phyloP scores from a whole-genome alignment of 2,329 filamentous ascomycete genomes.

The Graphilbum fragrans region DNA sequence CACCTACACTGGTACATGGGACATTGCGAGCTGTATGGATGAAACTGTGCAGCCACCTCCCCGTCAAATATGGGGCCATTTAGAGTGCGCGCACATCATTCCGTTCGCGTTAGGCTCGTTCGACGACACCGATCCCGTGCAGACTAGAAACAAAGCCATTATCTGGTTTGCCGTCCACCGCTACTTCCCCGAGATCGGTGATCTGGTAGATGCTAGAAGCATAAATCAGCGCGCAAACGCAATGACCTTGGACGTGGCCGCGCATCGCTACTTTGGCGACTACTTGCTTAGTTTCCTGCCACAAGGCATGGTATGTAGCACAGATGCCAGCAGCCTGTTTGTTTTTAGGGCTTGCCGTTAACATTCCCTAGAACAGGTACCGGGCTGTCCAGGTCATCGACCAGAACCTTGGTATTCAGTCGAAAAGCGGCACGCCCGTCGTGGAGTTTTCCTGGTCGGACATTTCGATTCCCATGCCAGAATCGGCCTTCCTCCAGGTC shows the following conservation, averaged over 20 bases:
- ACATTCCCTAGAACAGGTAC: too few species aligned
- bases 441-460: too few species aligned
- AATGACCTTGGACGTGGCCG: neutral
- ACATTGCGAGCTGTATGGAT: neutral
- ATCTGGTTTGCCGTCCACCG: constrained; percentile 3
- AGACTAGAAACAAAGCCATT: constrained; percentile 1
- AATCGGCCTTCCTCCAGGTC: too few species aligned
- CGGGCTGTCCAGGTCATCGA: too few species aligned
- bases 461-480: too few species aligned
- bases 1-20: neutral
- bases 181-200: constrained; percentile 4
- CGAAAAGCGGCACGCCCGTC: too few species aligned
- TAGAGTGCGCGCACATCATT: constrained; percentile 7
- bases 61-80: neutral
- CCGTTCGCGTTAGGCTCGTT: constrained; percentile 1
- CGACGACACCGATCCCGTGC: neutral
- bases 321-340: too few species aligned
- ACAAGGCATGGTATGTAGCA: neutral
- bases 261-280: neutral
- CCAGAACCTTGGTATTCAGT: too few species aligned
- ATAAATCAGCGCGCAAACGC: constrained; percentile 4
- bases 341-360: too few species aligned
- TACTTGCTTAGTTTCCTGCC: neutral
- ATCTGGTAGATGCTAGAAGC: constrained; percentile 3
- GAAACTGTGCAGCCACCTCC: neutral